phyloP scores from a whole-genome alignment of 768 basidiomycete genomes.

The Crepidotus variabilis region DNA sequence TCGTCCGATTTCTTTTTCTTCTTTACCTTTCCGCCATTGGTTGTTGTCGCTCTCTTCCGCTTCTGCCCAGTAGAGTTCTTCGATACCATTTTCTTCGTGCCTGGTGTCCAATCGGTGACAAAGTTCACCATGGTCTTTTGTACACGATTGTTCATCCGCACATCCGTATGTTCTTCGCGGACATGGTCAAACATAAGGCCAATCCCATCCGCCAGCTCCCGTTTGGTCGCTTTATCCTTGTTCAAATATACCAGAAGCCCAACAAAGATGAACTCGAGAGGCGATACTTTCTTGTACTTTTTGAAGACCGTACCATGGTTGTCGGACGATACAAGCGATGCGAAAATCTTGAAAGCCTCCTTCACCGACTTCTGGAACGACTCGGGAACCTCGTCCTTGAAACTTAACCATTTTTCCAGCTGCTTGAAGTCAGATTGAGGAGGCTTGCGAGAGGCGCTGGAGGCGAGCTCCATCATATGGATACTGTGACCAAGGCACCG shows the following conservation, averaged over 20 bases:
- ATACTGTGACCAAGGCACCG: constrained; percentile 54
- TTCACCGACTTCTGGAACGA: constrained; percentile 29
- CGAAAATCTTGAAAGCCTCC: constrained; percentile 44
- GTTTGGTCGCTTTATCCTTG: constrained; percentile 33
- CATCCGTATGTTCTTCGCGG: constrained; percentile 54
- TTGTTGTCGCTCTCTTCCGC: constrained; percentile 11
- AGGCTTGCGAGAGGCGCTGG: constrained; percentile 11
- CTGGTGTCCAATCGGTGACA: constrained; percentile 29
- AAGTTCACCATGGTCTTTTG: constrained; percentile 52
- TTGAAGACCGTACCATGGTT: constrained; percentile 34
- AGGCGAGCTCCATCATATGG: constrained; percentile 36
- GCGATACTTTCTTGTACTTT: constrained; percentile 49
- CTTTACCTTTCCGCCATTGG: constrained; percentile 9
- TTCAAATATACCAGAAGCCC: constrained; percentile 50
- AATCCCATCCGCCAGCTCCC: constrained; percentile 42
- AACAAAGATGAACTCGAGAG: constrained; percentile 64
- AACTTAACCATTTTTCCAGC: constrained; percentile 50
- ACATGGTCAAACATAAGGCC: constrained; percentile 51
- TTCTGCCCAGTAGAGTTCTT: constrained; percentile 7
- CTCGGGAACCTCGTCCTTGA: constrained; percentile 24
- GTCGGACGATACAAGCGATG: constrained; percentile 36
- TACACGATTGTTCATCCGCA: constrained; percentile 61
- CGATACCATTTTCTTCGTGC: constrained; percentile 3
- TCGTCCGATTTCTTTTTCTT: constrained; percentile 10
- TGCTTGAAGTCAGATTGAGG: constrained; percentile 24